These are phyloP conservation scores for Coccomyxa subellipsoidea DNA, from an alignment of 163 green algal genomes.

Conservation along the genomic window DNA sequence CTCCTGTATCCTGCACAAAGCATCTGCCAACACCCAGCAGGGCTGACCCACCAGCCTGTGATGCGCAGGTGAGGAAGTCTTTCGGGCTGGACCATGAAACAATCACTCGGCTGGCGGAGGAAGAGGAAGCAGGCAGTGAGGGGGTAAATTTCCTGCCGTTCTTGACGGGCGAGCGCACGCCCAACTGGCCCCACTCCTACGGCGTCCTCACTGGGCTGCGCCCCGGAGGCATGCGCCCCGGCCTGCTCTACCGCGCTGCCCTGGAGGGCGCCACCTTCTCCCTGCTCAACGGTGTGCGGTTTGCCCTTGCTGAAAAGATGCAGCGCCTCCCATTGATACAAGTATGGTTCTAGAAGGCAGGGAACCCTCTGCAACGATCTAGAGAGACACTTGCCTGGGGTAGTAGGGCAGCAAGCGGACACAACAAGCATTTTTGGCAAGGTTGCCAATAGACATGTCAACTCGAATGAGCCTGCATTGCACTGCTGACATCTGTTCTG, in stretches of 20 bases:
- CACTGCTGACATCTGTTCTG: too few relatives aligned
- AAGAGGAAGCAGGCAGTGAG: conserved; percentile 58
- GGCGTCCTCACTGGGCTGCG: conserved; percentile 55
- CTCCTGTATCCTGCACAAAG: neutral
- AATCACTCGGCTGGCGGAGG: conserved; percentile 56
- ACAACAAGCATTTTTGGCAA: too few relatives aligned
- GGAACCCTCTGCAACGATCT: too few relatives aligned
- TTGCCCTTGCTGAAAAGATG: neutral
- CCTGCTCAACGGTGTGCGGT: conserved; percentile 54
- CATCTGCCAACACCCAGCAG: neutral
- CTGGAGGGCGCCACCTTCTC: conserved; percentile 80
- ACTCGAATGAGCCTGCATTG: too few relatives aligned
- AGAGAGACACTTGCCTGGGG: too few relatives aligned
- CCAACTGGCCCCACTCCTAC: conserved; percentile 80
- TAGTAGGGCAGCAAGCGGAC: too few relatives aligned
- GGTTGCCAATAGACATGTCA: too few relatives aligned
- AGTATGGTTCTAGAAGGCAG: too few relatives aligned
- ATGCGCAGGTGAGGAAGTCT: conserved; percentile 31
- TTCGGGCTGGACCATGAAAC: conserved; percentile 57
- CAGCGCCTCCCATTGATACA: too few relatives aligned
- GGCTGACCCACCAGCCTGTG: neutral
- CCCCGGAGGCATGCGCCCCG: conserved; percentile 49
- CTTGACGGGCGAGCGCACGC: conserved; percentile 79
- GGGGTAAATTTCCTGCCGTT: conserved; percentile 86
- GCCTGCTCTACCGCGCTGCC: conserved; percentile 76